Conservation (phyloP, 257 asterid genomes). For the Solanum appendiculatum region DNA sequence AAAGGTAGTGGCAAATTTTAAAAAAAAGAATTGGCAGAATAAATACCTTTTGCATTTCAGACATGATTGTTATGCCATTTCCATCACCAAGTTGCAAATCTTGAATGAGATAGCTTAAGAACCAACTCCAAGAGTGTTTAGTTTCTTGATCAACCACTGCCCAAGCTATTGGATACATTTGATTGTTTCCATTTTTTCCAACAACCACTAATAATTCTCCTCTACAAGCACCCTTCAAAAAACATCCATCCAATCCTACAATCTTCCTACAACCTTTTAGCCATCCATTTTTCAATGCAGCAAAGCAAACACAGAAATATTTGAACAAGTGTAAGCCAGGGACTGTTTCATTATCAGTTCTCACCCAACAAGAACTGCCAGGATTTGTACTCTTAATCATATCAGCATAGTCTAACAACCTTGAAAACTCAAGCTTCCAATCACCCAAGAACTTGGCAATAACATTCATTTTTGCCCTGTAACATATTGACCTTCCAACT, state of each 20-base stretch:
- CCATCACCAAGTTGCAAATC: no score
- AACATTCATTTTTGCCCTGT: no score
- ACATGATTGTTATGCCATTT: no score
- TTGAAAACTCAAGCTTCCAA: neutral
- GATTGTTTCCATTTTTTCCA: no score
- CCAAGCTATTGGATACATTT: neutral
- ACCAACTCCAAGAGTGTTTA: no score
- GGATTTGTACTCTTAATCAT: neutral
- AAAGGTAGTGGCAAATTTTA: no score
- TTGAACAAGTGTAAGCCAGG: neutral
- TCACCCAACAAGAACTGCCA: neutral
- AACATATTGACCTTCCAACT: no score
- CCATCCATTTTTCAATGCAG: neutral
- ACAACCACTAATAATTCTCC: neutral
- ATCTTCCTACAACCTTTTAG: neutral
- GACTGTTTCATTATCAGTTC: neutral
- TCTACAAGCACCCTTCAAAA: no score
- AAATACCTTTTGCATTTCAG: no score
- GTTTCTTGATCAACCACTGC: neutral
- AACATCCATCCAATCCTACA: neutral
- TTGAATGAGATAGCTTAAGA: no score
- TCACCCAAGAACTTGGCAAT: neutral
- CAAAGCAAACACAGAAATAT: no score
- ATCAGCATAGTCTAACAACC: neutral
- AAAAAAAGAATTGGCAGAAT: no score